Conservation (phyloP, 208 protist species). For the Leishmania braziliensis region DNA sequence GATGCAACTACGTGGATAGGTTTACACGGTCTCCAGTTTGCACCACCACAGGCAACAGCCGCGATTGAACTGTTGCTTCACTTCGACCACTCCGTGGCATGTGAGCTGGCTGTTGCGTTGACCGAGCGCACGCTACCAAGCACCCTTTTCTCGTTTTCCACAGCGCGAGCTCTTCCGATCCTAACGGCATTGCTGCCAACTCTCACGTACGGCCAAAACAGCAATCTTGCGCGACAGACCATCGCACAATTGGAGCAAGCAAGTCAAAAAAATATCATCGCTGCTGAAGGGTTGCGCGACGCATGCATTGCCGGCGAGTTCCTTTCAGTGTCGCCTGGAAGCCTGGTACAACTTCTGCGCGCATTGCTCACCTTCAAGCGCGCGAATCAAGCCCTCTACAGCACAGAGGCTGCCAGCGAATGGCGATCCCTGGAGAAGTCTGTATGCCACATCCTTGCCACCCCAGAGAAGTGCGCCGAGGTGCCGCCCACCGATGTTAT, state of each 20-base stretch:
- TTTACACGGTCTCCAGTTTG: slow-evolving; percentile 10
- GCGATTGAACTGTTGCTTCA: slow-evolving; percentile 18
- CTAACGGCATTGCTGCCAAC: slow-evolving; percentile 2
- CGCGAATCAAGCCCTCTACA: background rate
- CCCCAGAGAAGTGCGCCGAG: background rate
- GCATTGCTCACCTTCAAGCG: slow-evolving; percentile 3
- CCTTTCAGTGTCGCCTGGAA: background rate
- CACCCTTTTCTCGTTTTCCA: slow-evolving; percentile 7
- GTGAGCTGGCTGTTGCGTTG: slow-evolving; percentile 4
- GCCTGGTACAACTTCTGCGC: slow-evolving; percentile 13
- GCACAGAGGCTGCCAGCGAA: background rate
- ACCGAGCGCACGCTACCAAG: background rate
- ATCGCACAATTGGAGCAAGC: background rate
- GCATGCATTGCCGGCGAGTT: slow-evolving; percentile 9
- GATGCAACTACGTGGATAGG: slow-evolving; percentile 53
- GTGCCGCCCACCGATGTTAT: background rate
- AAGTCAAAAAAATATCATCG: background rate
- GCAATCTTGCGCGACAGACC: background rate
- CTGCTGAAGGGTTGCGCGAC: slow-evolving; percentile 11
- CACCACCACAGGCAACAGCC: background rate
- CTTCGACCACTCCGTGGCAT: slow-evolving; percentile 11
- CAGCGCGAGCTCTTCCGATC: background rate
- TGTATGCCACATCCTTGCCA: background rate
- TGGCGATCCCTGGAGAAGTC: slow-evolving; percentile 7
- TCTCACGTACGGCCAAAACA: slow-evolving; percentile 1